Evolutionary conservation across 768 basidiomycete genomes (phyloP), one percentile per base, ranked within the genome.

Genomic region (Macrolepiota fuliginosa): DNA sequence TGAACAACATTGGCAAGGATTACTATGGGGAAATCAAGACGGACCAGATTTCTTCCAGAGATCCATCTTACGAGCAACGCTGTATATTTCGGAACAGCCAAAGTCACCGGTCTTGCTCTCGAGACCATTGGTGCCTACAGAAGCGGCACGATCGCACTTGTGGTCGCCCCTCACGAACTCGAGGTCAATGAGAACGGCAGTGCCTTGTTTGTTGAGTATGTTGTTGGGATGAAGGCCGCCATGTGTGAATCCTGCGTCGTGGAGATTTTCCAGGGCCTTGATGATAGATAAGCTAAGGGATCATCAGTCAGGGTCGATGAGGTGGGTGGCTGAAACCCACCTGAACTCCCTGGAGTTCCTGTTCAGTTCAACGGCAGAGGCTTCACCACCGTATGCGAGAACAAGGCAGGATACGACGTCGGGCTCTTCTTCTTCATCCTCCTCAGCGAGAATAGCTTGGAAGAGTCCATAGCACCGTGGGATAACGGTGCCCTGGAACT

Each of bases 21-120:
- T 19, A 5, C 13, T 25, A 10, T 13, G 22, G 4, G 15, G 11
- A 3, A 39, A 54, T 29, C 22, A 54, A 22, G 4, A 37, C 59
- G n/a, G 15, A 61, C 59, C 59, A 36, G 59, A 53, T 61, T 61
- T 61, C 59, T 61, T 61, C 59, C 59, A 61, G 29, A 61, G 53
- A 47, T 61, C 59, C 59, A 61, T 61, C 52, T 61, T 61, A 24
- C 59, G 59, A 25, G 59, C 59, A 12, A 22, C 42, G 29, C 46
- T 35, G 32, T 61, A 61, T 29, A 61, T 61, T 37, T 61, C 59
- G 42, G 59, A 45, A 35, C 59, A 61, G 9, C 59, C 59, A 54
- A 61, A 54, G 12, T 61, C 59, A 61, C 42, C 59, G 35, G 59
- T 45, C 42, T 61, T 61, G 39, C 54, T 54, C 51, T 61, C 59